A percentile compares a stretch with the other conserved stretches of the same genome.
These are phyloP conservation scores for Pythium aphanidermatum DNA, from an alignment of 352 stramenopile species.

Conservation along the genomic window DNA sequence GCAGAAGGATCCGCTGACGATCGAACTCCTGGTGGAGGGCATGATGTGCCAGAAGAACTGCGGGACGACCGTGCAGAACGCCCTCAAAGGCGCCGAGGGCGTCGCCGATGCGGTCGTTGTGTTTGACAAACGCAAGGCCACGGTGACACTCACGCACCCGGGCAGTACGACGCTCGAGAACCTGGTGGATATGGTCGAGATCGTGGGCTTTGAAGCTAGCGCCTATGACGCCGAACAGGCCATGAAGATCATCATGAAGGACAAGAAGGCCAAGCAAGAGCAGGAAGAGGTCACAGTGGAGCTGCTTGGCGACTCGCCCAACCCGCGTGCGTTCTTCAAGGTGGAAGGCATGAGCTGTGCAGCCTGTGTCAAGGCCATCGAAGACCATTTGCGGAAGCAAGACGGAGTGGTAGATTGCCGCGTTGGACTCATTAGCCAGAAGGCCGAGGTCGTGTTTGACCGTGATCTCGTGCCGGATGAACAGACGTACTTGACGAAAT, in stretches of 20 bases:
- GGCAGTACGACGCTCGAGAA: constrained; percentile 50
- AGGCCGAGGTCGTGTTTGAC: constrained; percentile 81
- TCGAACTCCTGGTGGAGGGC: constrained; percentile 83
- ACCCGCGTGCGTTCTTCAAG: constrained; percentile 75
- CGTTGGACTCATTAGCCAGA: constrained; percentile 82
- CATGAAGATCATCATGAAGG: constrained; percentile 39
- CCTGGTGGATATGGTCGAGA: constrained; percentile 74
- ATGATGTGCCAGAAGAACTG: constrained; percentile 97
- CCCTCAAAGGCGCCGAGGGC: constrained; percentile 68
- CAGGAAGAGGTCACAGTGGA: constrained; percentile 24
- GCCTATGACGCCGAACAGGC: constrained; percentile 52
- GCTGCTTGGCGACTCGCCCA: constrained; percentile 30
- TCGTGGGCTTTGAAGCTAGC: constrained; percentile 54
- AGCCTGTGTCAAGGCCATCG: constrained; percentile 83
- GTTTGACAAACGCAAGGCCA: constrained; percentile 68
- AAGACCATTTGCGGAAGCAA: constrained; percentile 62
- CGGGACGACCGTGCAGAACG: constrained; percentile 87
- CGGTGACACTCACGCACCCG: constrained; percentile 38
- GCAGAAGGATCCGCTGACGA: constrained; percentile 23
- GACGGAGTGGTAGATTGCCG: constrained; percentile 68
- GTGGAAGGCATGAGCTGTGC: constrained; percentile 86
- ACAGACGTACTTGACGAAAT: constrained; percentile 33
- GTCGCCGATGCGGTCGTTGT: constrained; percentile 60
- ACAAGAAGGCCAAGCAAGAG: constrained; percentile 29
- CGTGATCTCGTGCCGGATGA: constrained; percentile 58